Evolutionary conservation across 2,329 filamentous ascomycete genomes (phyloP).

Genomic region (Ophiocordyceps camponoti-saundersi): DNA sequence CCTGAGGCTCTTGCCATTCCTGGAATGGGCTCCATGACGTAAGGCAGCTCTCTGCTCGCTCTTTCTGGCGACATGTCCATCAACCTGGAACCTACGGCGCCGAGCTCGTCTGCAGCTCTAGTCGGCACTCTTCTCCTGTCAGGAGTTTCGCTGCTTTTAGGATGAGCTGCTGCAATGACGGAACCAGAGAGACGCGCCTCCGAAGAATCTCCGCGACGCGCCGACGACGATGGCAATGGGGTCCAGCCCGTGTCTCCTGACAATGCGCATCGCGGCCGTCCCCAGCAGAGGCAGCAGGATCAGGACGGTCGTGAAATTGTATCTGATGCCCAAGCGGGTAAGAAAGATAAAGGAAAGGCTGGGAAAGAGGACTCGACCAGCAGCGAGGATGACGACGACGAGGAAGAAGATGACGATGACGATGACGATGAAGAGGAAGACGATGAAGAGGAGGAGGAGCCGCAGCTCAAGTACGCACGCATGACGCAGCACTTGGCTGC

Average conservation of each 20-base stretch:
- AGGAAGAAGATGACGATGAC: constrained; percentile 28
- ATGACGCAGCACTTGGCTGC: constrained; percentile 64
- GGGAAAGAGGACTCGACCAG: not conserved
- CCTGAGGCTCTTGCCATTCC: not conserved
- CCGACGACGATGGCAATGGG: constrained; percentile 5
- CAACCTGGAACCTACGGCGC: not conserved
- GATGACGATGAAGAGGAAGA: constrained; percentile 53
- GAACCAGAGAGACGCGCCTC: constrained; percentile 11
- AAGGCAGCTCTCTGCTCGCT: constrained; percentile 9
- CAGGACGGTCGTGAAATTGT: not conserved
- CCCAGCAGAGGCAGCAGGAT: not conserved
- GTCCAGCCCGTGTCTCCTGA: constrained; percentile 1
- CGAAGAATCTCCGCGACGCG: constrained; percentile 1
- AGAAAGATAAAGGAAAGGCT: constrained; percentile 9
- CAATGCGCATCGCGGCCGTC: not conserved
- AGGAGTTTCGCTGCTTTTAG: constrained; percentile 7
- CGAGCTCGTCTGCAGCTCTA: constrained; percentile 1
- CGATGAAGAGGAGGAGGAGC: constrained; percentile 84
- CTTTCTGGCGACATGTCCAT: constrained; percentile 1
- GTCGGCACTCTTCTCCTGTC: constrained; percentile 1
- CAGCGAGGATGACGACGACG: constrained; percentile 20
- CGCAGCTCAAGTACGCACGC: constrained; percentile 80
- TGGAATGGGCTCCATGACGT: constrained; percentile 12
- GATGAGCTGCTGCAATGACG: constrained; percentile 22
- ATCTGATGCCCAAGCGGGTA: not conserved